phyloP scores from a whole-genome alignment of 2,329 filamentous ascomycete genomes.

The Hypoxylon sp. region DNA sequence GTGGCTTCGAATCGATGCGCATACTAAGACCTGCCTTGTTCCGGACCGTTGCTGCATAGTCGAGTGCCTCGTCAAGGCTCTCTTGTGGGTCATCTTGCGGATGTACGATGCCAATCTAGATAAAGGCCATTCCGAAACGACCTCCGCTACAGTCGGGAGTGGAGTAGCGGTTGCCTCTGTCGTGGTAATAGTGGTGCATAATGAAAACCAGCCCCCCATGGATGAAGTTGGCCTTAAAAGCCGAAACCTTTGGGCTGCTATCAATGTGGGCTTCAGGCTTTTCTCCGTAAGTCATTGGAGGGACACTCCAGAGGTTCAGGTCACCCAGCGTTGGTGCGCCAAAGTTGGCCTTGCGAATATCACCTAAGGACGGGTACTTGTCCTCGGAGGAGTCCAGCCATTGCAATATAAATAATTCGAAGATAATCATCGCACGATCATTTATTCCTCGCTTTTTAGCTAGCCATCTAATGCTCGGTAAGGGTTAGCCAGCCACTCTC shows the following conservation, averaged over 20 bases:
- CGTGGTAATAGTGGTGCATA: constrained; percentile 58
- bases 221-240: constrained; percentile 59
- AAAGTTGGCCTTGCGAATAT: constrained; percentile 55
- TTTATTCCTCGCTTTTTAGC: constrained; percentile 11
- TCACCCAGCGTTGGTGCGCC: constrained; percentile 51
- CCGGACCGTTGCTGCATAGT: constrained; percentile 50
- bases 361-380: constrained; percentile 56
- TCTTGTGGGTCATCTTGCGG: constrained; percentile 55
- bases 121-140: constrained; percentile 55
- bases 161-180: constrained; percentile 36
- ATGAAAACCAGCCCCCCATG: constrained; percentile 57
- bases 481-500: constrained; percentile 37
- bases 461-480: constrained; percentile 19
- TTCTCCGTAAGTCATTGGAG: constrained; percentile 57
- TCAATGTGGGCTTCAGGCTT: constrained; percentile 55
- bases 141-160: constrained; percentile 50
- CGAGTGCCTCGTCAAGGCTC: constrained; percentile 49
- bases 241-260: constrained; percentile 51
- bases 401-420: constrained; percentile 50
- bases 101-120: constrained; percentile 54
- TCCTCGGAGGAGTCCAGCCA: constrained; percentile 52
- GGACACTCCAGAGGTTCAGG: constrained; percentile 53
- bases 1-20: constrained; percentile 54
- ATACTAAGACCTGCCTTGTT: constrained; percentile 54
- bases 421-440: constrained; percentile 37